Evolutionary conservation across 2,329 filamentous ascomycete genomes (phyloP).

Genomic region (Cladosporium sp.): DNA sequence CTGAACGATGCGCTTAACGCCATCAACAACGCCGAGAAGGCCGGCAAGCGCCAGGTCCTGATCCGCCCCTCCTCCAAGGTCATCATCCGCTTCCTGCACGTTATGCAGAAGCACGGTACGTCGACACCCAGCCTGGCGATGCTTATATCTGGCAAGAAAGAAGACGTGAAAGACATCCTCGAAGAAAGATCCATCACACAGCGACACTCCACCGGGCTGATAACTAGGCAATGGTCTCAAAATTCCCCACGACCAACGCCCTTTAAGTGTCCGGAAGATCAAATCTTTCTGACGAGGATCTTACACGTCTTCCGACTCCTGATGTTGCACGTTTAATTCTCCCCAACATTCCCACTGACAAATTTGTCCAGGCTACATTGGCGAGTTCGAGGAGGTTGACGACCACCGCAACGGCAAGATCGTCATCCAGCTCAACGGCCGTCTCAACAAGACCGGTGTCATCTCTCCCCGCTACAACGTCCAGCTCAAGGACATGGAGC

Average conservation of each 20-base stretch:
- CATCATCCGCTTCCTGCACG: slow-evolving; percentile 97
- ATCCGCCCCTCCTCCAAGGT: slow-evolving; percentile 99
- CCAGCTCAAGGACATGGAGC: slow-evolving; percentile 94
- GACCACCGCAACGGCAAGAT: slow-evolving; percentile 99
- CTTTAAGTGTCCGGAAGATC: slow-evolving; percentile 99
- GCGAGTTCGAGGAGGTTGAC: slow-evolving; percentile 99
- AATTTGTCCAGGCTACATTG: slow-evolving; percentile 76
- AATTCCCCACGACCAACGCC: slow-evolving; percentile 77
- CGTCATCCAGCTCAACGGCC: slow-evolving; percentile 98
- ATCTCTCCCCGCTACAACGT: slow-evolving; percentile 99
- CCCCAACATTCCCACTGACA: slow-evolving; percentile 73
- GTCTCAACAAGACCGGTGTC: slow-evolving; percentile 98
- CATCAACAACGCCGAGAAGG: slow-evolving; percentile 99
- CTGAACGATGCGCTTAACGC: slow-evolving; percentile 81
- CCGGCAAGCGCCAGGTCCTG: slow-evolving; percentile 97
- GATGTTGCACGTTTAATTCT: slow-evolving; percentile 90
- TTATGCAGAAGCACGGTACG: slow-evolving; percentile 99
- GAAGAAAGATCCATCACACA: background rate
- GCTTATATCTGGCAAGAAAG: background rate
- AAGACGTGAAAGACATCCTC: slow-evolving; percentile 9
- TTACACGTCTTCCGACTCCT: slow-evolving; percentile 92
- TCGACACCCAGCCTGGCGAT: slow-evolving; percentile 29
- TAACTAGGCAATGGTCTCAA: slow-evolving; percentile 99
- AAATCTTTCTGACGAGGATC: slow-evolving; percentile 67
- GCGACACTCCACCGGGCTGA: slow-evolving; percentile 69